Base-by-base conservation (phyloP, 163 green algal species). In the Chlamydomonas reinhardtii region DNA sequence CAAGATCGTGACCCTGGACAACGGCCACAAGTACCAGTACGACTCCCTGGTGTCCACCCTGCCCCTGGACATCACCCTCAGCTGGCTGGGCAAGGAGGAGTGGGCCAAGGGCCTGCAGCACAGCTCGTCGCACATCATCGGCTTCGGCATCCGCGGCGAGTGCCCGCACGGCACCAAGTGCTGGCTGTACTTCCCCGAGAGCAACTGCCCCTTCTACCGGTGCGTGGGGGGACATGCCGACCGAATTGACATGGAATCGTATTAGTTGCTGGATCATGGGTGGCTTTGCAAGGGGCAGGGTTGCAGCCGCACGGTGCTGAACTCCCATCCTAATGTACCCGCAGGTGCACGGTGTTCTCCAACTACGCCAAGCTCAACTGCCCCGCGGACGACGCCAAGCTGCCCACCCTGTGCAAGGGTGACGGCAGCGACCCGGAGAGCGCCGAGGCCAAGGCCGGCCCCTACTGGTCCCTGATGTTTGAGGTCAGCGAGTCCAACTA, bases 111-210 rank as follows among this genome's bases (percentile, higher is more conserved):
- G 91, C 31, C 94, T 99, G 73, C 91, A 93, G 73, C 91, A 98
- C 92, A 95, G 91, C 84, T 96, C 91, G 27, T 96, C 92, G 15
- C 96, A 99, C 93, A 97, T 99, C 83, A 93, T 99, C 24, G 96
- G 96, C 66, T 75, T 99, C 6, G 96, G 96, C 73, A 94, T 98
- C 43, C 93, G 96, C 15, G 96, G 92, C 64, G 79, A 78, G 32
- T 92, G 91, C 90, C 96, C 96, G 19, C 96, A 98, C 82, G 95
- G 93, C 88, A 86, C 86, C 82, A 98, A 98, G 92, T 98, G 96
- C 96, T 98, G 96, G 96, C 94, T 98, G 59, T 98, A 98, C 92
- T 98, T 96, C 88, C 96, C 96, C 17, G 96, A 98, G 88, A 91
- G 94, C 88, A 84, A 98, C 92, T 98, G 96, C 94, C 96, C 96